Evolutionary conservation across 1,284 basidiomycete genomes (phyloP), one percentile per base, ranked within the genome.

Genomic region (Xanthoconium separans): DNA sequence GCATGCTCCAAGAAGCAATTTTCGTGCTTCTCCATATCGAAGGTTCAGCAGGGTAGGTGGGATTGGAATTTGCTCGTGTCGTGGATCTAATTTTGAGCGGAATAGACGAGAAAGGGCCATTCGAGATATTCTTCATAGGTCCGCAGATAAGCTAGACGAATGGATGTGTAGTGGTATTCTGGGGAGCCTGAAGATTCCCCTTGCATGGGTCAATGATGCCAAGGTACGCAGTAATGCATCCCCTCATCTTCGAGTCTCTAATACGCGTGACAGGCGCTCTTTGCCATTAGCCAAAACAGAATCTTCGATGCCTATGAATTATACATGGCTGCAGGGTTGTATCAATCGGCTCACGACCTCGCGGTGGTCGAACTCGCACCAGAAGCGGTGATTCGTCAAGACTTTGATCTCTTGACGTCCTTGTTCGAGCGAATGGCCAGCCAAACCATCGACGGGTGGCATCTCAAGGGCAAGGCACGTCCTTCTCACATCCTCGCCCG

Each of bases 21-120:
- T 98, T 98, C 67, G 90, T 98, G 10, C 74, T 98, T 54, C 75
- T 98, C 50, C 95, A 98, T 70, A 75, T 99, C 15, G 91, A 95
- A 68, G 82, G 87, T 16, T 79, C 84, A 24, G 75, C 78, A 34
- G 86, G 89, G 93, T 95, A 65, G 81, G 79, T 53, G 15, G 44
- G 15, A 31, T 31, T 47, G 53, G 16, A 29, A 47, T 46, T 44
- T 24, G 29, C 18, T 30, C 44, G 11, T 31, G 47, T 41, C 44
- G 20, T 30, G 18, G 51, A 29, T 53, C 61, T 58, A 7, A 55
- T 42, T 27, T 44, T 47, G n/a, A 18, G 18, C 41, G 10, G 44
- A 18, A 5, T 61, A 84, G 93, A 54, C 85, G 97, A 50, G 80
- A 84, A 62, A 85, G 84, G 57, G 89, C 92, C 0, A 80, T 99